Percentiles rank a stretch among this genome's conserved stretches.
Evolutionary conservation across 768 basidiomycete genomes (phyloP).

Genomic region (Tephrocybe sp.): DNA sequence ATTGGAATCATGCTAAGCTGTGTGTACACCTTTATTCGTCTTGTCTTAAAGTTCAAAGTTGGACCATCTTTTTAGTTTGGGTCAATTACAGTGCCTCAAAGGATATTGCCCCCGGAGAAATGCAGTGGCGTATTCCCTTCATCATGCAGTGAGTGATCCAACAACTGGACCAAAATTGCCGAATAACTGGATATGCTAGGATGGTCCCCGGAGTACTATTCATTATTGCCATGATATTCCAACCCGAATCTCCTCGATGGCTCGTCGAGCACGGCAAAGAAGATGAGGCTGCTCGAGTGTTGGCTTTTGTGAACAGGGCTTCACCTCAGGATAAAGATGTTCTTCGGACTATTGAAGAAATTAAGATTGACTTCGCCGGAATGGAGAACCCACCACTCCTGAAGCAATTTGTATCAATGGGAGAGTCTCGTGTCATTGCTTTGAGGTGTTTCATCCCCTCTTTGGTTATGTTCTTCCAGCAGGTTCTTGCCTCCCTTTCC

Average conservation of each 20-base stretch:
- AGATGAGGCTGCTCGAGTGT: slow-evolving; percentile 36
- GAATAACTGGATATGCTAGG: slow-evolving; percentile 12
- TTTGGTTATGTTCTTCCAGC: slow-evolving; percentile 45
- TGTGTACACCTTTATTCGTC: slow-evolving; percentile 15
- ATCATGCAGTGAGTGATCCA: slow-evolving; percentile 36
- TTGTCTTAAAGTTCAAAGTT: background rate
- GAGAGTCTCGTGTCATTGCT: slow-evolving; percentile 39
- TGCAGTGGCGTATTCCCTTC: slow-evolving; percentile 55
- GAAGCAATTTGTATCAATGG: slow-evolving; percentile 40
- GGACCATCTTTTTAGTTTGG: slow-evolving; percentile 33
- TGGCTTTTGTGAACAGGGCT: slow-evolving; percentile 34
- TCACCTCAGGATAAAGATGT: slow-evolving; percentile 33
- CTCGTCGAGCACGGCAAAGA: slow-evolving; percentile 44
- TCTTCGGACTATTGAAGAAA: slow-evolving; percentile 38
- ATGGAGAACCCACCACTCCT: slow-evolving; percentile 31
- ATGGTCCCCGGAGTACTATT: slow-evolving; percentile 52
- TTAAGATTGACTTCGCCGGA: slow-evolving; percentile 46
- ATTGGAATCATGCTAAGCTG: slow-evolving; percentile 36
- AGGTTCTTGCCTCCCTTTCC: slow-evolving; percentile 11
- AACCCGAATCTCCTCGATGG: slow-evolving; percentile 59
- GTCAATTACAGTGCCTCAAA: slow-evolving; percentile 43
- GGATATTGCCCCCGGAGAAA: slow-evolving; percentile 32
- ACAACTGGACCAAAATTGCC: background rate
- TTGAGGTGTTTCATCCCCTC: slow-evolving; percentile 45
- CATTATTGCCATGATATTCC: slow-evolving; percentile 41